Conservation (phyloP, 805 yeast species). For the Allodekkera sacchari region DNA sequence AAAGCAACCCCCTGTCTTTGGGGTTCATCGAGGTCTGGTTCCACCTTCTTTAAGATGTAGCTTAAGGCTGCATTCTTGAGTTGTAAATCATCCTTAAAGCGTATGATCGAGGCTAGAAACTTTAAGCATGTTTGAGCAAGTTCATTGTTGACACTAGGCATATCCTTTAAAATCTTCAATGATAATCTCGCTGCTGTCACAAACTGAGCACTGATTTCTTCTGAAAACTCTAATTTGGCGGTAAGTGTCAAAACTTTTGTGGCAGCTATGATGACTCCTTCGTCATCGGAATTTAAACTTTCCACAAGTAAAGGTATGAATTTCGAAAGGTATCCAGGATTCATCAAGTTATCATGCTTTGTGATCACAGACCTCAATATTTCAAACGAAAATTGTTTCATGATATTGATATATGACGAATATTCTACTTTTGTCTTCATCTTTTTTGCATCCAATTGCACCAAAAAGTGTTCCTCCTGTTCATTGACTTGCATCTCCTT, state of each 20-base stretch:
- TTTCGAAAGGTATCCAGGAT: constrained; percentile 53
- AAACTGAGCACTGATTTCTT: constrained; percentile 43
- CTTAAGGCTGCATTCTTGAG: constrained; percentile 66
- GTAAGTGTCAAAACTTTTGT: constrained; percentile 54
- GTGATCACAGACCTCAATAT: constrained; percentile 63
- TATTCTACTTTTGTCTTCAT: constrained; percentile 45
- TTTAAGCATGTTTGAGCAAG: constrained; percentile 73
- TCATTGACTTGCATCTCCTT: constrained; percentile 13
- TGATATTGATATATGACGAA: constrained; percentile 46
- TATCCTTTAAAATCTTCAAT: constrained; percentile 57
- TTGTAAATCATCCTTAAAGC: constrained; percentile 57
- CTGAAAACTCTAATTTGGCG: constrained; percentile 54
- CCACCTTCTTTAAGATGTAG: constrained; percentile 60
- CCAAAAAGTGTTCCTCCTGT: constrained; percentile 54
- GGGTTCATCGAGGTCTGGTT: constrained; percentile 88
- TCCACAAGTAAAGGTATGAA: constrained; percentile 67
- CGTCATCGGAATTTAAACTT: constrained; percentile 59
- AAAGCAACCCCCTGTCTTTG: constrained; percentile 83
- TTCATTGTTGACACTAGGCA: constrained; percentile 71
- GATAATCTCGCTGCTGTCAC: constrained; percentile 53
- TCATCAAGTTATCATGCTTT: constrained; percentile 51
- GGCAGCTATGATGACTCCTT: constrained; percentile 64
- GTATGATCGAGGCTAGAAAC: constrained; percentile 61
- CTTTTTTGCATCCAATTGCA: constrained; percentile 58
- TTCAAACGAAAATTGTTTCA: constrained; percentile 74